A percentile compares a stretch with the other conserved stretches of the same genome.
Conservation (phyloP, 106 monocot species). For the Triglochin maritima region DNA sequence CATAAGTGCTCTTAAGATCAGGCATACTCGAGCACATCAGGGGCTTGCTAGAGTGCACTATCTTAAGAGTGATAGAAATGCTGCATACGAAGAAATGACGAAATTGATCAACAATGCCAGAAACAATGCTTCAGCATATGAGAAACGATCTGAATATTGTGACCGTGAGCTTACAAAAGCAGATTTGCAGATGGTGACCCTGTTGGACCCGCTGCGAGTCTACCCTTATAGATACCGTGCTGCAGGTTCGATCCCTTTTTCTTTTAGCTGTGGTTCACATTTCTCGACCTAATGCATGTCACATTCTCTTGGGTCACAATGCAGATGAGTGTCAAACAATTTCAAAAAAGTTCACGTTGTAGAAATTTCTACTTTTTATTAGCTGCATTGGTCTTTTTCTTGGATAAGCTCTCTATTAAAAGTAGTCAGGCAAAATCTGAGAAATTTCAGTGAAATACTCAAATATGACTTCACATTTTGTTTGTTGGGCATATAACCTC, state of each 20-base stretch:
- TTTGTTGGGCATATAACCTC: too few species aligned
- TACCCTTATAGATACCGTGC: constrained; percentile 98
- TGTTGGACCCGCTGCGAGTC: constrained; percentile 80
- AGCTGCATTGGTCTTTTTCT: too few species aligned
- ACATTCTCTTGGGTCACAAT: too few species aligned
- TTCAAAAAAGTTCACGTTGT: too few species aligned
- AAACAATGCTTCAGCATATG: constrained; percentile 95
- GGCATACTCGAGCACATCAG: constrained; percentile 94
- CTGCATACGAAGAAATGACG: constrained; percentile 95
- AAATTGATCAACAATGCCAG: constrained; percentile 78
- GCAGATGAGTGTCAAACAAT: too few species aligned
- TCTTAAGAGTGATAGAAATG: constrained; percentile 57
- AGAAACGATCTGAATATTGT: constrained; percentile 95
- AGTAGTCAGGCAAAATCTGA: too few species aligned
- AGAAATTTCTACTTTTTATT: too few species aligned
- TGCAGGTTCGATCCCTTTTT: constrained; percentile 48
- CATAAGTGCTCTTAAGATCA: constrained; percentile 79
- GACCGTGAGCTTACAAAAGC: constrained; percentile 68
- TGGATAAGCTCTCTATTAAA: too few species aligned
- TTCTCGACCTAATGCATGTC: too few species aligned
- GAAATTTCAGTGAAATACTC: too few species aligned
- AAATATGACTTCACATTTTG: too few species aligned
- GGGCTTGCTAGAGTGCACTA: constrained; percentile 94
- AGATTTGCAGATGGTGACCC: constrained; percentile 85
- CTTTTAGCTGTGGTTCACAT: not conserved